Percentiles rank a stretch among this genome's conserved stretches.
These are phyloP conservation scores for Kappamyces sp. DNA, from an alignment of 192 early-diverging fungal genomes.

Conservation along the genomic window DNA sequence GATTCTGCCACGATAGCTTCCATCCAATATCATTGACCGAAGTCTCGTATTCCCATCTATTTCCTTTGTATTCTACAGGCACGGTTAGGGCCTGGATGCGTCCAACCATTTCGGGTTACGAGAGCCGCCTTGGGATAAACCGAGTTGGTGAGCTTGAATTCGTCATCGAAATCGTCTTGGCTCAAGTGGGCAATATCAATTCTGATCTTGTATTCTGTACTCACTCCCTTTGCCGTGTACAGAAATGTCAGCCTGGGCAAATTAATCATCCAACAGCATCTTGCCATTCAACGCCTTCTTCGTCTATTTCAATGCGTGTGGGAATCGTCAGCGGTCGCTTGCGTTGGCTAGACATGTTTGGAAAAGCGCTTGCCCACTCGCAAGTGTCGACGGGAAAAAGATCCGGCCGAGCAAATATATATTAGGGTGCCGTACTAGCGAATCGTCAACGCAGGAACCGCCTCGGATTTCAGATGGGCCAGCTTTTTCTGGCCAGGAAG, in stretches of 20 bases:
- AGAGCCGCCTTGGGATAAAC: slow-evolving; percentile 80
- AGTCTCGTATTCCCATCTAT: slow-evolving; percentile 79
- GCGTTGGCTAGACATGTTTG: not conserved
- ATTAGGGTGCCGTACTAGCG: too few species aligned
- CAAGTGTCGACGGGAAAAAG: too few species aligned
- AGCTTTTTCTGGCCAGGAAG: slow-evolving; percentile 8
- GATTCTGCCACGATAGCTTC: slow-evolving; percentile 76
- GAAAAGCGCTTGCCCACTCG: too few species aligned
- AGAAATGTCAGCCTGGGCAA: slow-evolving; percentile 43
- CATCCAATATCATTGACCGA: slow-evolving; percentile 82
- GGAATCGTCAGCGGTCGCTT: slow-evolving; percentile 13
- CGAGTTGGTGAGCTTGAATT: slow-evolving; percentile 71
- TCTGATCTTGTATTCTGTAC: slow-evolving; percentile 57
- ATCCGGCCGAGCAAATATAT: too few species aligned
- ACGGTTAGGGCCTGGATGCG: not conserved
- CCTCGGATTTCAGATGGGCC: too few species aligned
- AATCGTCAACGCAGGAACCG: too few species aligned
- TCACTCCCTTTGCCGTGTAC: slow-evolving; percentile 62
- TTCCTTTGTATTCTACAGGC: slow-evolving; percentile 58
- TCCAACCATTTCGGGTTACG: slow-evolving; percentile 21
- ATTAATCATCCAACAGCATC: too few species aligned
- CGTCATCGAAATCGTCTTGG: slow-evolving; percentile 36
- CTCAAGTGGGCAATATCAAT: slow-evolving; percentile 64
- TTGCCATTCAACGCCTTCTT: slow-evolving; percentile 54
- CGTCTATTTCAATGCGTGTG: slow-evolving; percentile 2